Conservation (phyloP, 2,329 filamentous ascomycete species). For the Amphichorda felina region DNA sequence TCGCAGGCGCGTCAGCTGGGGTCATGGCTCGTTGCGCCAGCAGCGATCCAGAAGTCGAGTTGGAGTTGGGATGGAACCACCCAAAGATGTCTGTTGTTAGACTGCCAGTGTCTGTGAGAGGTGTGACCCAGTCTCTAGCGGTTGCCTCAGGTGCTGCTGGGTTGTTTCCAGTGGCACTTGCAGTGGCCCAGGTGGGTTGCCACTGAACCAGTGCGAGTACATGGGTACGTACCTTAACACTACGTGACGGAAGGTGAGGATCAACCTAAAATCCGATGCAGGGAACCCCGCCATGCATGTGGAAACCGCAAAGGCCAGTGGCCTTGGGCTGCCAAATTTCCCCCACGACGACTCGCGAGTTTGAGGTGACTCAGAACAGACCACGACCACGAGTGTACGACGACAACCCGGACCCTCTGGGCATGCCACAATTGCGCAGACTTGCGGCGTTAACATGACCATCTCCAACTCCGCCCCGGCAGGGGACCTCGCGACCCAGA, state of each 20-base stretch:
- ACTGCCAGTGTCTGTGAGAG: no score
- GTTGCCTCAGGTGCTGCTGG: no score
- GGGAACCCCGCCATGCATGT: constrained; percentile 4
- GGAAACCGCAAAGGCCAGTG: neutral
- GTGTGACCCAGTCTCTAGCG: no score
- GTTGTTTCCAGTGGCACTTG: no score
- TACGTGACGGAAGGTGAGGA: neutral
- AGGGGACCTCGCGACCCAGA: constrained; percentile 49
- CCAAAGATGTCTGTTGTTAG: no score
- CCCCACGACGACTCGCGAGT: constrained; percentile 1
- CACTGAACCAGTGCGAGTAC: neutral
- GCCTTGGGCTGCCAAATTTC: constrained; percentile 2
- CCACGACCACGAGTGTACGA: neutral
- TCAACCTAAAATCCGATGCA: constrained; percentile 2
- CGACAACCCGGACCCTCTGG: no score
- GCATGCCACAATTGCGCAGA: constrained; percentile 1
- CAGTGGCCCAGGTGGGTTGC: no score
- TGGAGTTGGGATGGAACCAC: no score
- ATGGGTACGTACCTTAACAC: neutral
- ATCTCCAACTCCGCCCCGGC: constrained; percentile 20
- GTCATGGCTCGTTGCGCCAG: no score
- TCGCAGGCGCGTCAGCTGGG: no score
- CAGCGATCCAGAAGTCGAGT: no score
- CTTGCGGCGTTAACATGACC: constrained; percentile 24
- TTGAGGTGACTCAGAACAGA: constrained; percentile 1